A percentile compares a stretch with the other conserved stretches of the same genome.
Evolutionary conservation across 73 alveolate genomes (phyloP).

Genomic region (Paraurostyla sp.): DNA sequence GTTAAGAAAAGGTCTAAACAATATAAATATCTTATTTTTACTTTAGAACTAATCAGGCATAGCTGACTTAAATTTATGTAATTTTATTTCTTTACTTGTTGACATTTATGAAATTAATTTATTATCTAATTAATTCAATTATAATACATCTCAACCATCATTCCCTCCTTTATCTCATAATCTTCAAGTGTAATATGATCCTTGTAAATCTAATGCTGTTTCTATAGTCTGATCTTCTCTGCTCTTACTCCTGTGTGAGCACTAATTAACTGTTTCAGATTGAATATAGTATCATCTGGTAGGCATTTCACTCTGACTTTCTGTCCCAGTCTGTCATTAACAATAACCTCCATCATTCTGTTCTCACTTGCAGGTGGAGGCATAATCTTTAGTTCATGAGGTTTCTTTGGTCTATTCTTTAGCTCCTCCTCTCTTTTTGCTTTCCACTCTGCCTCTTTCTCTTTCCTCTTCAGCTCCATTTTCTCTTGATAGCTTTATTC

Average conservation of each 20-base stretch:
- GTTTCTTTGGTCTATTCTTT: conserved; percentile 51
- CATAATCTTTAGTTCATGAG: conserved; percentile 42
- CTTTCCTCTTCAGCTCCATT: conserved; percentile 43
- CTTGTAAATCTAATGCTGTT: conserved; percentile 89
- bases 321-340: conserved; percentile 93
- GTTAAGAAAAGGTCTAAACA: background rate
- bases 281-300: conserved; percentile 91
- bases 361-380: conserved; percentile 54
- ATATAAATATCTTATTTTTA: no score
- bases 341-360: conserved; percentile 92
- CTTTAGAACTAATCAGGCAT: background rate
- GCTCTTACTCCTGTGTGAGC: conserved; percentile 95
- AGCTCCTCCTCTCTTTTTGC: conserved; percentile 56
- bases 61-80: background rate
- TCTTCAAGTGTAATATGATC: conserved; percentile 96
- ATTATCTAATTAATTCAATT: conserved; percentile 59
- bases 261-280: conserved; percentile 88
- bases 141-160: conserved; percentile 93
- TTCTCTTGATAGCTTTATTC: conserved; percentile 3
- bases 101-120: conserved; percentile 31
- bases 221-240: conserved; percentile 92
- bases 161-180: conserved; percentile 94
- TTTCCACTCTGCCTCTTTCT: conserved; percentile 51
- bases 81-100: background rate
- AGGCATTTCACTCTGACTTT: conserved; percentile 94